These are phyloP conservation scores for Nannizziopsis barbatae DNA, from an alignment of 2,329 filamentous ascomycete species.

Conservation along the genomic window DNA sequence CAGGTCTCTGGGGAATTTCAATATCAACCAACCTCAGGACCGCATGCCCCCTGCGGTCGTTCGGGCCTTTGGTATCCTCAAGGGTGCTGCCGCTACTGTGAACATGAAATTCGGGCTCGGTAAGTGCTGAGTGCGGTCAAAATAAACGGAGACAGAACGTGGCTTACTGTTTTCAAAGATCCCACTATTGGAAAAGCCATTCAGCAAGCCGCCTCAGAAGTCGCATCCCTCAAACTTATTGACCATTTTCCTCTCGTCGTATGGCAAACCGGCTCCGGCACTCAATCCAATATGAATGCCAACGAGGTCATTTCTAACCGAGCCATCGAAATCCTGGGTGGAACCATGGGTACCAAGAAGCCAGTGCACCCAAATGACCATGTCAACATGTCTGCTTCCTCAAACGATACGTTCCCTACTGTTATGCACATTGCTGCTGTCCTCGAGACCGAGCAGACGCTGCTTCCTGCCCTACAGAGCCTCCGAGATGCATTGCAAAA, in stretches of 20 bases:
- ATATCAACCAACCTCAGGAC: slow-evolving; percentile 98
- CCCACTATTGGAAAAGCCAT: slow-evolving; percentile 85
- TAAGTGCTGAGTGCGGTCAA: slow-evolving; percentile 20
- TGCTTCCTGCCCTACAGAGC: slow-evolving; percentile 71
- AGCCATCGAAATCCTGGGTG: slow-evolving; percentile 93
- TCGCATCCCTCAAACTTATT: slow-evolving; percentile 82
- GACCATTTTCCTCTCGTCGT: slow-evolving; percentile 98
- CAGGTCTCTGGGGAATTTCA: slow-evolving; percentile 86
- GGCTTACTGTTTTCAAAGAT: slow-evolving; percentile 45
- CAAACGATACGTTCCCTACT: slow-evolving; percentile 98
- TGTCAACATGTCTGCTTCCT: slow-evolving; percentile 97
- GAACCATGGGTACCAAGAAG: slow-evolving; percentile 90
- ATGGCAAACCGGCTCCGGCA: slow-evolving; percentile 98
- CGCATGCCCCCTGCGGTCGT: slow-evolving; percentile 92
- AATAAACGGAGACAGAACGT: slow-evolving; percentile 14
- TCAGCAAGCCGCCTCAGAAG: slow-evolving; percentile 85
- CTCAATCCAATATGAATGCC: slow-evolving; percentile 99
- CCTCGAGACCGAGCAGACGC: slow-evolving; percentile 74
- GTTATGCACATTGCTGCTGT: slow-evolving; percentile 99
- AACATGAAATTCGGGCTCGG: slow-evolving; percentile 90
- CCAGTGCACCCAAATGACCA: slow-evolving; percentile 99
- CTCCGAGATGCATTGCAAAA: slow-evolving; percentile 73
- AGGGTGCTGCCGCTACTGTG: slow-evolving; percentile 88
- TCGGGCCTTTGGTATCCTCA: slow-evolving; percentile 89
- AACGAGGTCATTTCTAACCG: slow-evolving; percentile 99